Evolutionary conservation across 208 protist species (phyloP).

Genomic region (Herpetomonas samuelpessoai): DNA sequence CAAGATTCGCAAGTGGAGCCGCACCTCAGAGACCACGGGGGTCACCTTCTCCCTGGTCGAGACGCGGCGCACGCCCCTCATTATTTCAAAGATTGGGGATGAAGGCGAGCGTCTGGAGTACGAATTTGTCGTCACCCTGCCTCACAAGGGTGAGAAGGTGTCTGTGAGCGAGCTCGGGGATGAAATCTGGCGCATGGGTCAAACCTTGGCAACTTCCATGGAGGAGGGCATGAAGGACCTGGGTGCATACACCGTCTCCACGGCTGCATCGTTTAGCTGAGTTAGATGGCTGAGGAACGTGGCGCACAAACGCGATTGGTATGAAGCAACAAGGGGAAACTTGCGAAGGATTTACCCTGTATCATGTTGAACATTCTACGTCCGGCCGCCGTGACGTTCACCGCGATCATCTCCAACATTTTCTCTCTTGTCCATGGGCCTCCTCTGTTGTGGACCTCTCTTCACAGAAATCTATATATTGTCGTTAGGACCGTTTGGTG

Average conservation of each 20-base stretch:
- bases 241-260: conserved; percentile 71
- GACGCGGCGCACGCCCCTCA: conserved; percentile 87
- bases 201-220: conserved; percentile 52
- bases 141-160: conserved; percentile 66
- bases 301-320: no score
- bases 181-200: conserved; percentile 80
- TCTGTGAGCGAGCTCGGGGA: conserved; percentile 54
- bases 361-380: no score
- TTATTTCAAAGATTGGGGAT: conserved; percentile 78
- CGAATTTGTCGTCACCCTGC: conserved; percentile 83
- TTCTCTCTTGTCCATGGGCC: no score
- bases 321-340: no score
- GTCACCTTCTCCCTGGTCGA: conserved; percentile 62
- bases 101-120: conserved; percentile 88
- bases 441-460: no score
- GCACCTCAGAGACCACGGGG: conserved; percentile 2
- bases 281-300: no score
- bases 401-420: no score
- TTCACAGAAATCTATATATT: no score
- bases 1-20: conserved; percentile 70
- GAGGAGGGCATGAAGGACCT: conserved; percentile 83
- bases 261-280: no score
- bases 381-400: no score
- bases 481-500: no score
- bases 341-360: no score